Conservation (phyloP, 805 yeast species). For the Yarrowia osloensis region DNA sequence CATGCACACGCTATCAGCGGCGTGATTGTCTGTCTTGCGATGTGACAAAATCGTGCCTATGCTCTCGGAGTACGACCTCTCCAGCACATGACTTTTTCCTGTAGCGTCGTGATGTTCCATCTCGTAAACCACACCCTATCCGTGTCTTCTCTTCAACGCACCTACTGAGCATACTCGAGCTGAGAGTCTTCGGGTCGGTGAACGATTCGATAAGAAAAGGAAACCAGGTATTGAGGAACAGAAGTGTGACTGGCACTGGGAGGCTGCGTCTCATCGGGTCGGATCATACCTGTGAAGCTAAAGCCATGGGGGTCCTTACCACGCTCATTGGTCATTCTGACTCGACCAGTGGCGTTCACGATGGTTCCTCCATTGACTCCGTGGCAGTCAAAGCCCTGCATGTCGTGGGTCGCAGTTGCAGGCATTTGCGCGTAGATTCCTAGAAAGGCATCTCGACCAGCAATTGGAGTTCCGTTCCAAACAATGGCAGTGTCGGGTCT, state of each 20-base stretch:
- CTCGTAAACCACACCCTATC: too few relatives aligned
- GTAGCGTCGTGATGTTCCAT: too few relatives aligned
- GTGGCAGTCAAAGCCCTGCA: slow-evolving; percentile 44
- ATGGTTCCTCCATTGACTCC: slow-evolving; percentile 43
- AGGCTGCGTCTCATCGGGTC: not conserved
- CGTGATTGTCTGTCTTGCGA: too few relatives aligned
- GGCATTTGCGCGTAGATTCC: slow-evolving; percentile 44
- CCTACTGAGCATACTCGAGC: slow-evolving; percentile 30
- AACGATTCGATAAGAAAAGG: slow-evolving; percentile 44
- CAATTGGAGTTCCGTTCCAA: slow-evolving; percentile 48
- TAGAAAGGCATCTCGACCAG: slow-evolving; percentile 44
- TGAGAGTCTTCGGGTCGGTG: slow-evolving; percentile 42
- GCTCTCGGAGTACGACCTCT: too few relatives aligned
- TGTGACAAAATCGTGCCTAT: too few relatives aligned
- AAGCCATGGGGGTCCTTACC: slow-evolving; percentile 41
- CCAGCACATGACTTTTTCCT: not conserved
- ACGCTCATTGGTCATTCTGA: slow-evolving; percentile 41
- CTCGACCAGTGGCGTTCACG: slow-evolving; percentile 43
- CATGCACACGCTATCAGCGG: not conserved
- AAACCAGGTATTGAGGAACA: slow-evolving; percentile 30
- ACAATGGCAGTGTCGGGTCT: slow-evolving; percentile 44
- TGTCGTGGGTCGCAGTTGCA: slow-evolving; percentile 41
- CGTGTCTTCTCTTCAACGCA: too few relatives aligned
- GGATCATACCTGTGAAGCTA: slow-evolving; percentile 34
- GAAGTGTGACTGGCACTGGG: slow-evolving; percentile 1